A percentile compares a stretch with the other conserved stretches of the same genome.
These are phyloP conservation scores for Tanacetum coccineum DNA, from an alignment of 129 eudicot species.

Conservation along the genomic window DNA sequence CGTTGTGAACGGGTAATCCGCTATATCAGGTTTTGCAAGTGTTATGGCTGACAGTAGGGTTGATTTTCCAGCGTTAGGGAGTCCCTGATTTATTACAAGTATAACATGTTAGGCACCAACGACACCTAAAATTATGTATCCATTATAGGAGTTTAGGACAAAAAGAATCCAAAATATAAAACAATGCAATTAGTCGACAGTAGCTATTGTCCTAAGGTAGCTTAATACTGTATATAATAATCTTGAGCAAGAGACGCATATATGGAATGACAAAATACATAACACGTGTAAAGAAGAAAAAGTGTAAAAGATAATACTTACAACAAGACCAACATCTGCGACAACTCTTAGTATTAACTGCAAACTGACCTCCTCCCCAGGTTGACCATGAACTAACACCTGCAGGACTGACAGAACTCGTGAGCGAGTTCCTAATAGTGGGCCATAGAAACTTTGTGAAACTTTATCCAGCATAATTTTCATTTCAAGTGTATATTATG, in stretches of 20 bases:
- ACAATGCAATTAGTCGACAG: no score
- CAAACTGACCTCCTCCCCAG: constrained; percentile 84
- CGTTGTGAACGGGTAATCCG: constrained; percentile 97
- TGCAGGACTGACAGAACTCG: constrained; percentile 27
- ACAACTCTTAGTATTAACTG: constrained; percentile 91
- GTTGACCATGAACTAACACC: constrained; percentile 85
- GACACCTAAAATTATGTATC: background rate
- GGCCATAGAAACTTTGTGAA: constrained; percentile 11
- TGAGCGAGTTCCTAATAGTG: background rate
- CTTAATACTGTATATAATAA: background rate
- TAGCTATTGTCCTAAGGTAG: background rate
- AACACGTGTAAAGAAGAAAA: background rate
- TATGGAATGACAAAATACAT: constrained; percentile 1
- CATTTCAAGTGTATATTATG: no score
- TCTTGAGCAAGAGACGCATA: no score
- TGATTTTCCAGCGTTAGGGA: constrained; percentile 97
- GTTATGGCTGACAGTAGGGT: constrained; percentile 86
- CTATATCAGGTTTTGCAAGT: constrained; percentile 92
- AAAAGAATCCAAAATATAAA: no score
- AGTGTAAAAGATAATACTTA: constrained; percentile 41
- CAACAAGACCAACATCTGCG: constrained; percentile 97
- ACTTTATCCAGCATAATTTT: background rate
- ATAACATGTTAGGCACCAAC: background rate
- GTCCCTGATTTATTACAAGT: constrained; percentile 50
- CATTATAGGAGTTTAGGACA: background rate